Percentiles rank a stretch among this genome's conserved stretches.
Evolutionary conservation across 139 green algal species (phyloP).

Genomic region (Coelastrella sp.): DNA sequence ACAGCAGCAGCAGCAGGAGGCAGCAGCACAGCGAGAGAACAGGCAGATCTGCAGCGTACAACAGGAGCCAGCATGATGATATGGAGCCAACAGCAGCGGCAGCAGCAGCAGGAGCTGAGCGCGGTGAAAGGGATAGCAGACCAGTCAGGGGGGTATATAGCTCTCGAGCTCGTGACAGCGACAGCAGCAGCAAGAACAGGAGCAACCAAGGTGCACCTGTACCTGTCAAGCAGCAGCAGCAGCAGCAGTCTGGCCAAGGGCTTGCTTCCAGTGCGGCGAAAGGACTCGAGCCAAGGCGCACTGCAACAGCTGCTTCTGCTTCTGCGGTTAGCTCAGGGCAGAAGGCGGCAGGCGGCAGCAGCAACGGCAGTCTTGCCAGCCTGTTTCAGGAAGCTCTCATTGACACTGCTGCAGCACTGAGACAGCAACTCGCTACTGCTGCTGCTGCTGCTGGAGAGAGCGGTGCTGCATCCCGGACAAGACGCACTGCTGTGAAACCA

Average conservation of each 20-base stretch:
- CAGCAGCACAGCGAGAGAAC: too few relatives aligned
- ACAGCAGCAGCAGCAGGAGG: not conserved
- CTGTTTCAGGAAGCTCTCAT: not conserved
- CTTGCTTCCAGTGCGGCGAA: not conserved
- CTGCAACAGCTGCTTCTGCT: constrained; percentile 13
- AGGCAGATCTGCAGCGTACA: not conserved
- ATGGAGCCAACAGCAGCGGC: not conserved
- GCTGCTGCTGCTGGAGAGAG: not conserved
- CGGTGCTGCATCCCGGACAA: not conserved
- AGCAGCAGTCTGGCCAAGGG: not conserved
- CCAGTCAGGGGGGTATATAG: not conserved
- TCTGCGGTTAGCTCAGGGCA: not conserved
- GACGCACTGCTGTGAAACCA: not conserved
- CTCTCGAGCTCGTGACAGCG: not conserved
- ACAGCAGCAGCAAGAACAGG: not conserved
- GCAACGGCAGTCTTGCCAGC: not conserved
- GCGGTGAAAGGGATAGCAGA: not conserved
- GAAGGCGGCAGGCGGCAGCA: not conserved
- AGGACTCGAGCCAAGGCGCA: not conserved
- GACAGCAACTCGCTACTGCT: not conserved
- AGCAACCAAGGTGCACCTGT: not conserved
- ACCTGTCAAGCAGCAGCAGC: not conserved
- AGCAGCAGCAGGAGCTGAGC: not conserved
- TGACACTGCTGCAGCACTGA: not conserved
- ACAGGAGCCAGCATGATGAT: not conserved